Evolutionary conservation across 768 basidiomycete species (phyloP).

Genomic region (Fistulinella prunicolor): DNA sequence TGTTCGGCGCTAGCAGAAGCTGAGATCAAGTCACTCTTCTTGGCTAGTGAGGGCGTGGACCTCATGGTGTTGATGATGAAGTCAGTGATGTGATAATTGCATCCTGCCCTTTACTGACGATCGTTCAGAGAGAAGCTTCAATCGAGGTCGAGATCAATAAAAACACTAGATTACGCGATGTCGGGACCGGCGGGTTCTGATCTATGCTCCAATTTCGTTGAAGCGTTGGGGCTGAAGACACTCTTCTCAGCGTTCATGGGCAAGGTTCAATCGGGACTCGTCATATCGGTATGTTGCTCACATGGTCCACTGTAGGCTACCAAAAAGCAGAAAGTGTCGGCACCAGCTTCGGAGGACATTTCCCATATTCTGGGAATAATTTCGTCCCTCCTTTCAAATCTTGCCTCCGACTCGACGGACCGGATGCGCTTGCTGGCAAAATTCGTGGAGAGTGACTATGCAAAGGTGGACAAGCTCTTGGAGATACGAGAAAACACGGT

Average conservation of each 20-base stretch:
- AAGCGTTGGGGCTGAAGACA: slow-evolving; percentile 82
- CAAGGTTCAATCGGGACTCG: slow-evolving; percentile 54
- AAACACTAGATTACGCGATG: slow-evolving; percentile 88
- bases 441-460: slow-evolving; percentile 90
- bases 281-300: slow-evolving; percentile 7
- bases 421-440: slow-evolving; percentile 85
- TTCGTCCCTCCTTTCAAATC: slow-evolving; percentile 82
- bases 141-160: slow-evolving; percentile 81
- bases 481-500: slow-evolving; percentile 78
- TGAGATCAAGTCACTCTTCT: slow-evolving; percentile 74
- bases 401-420: slow-evolving; percentile 78
- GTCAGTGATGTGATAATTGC: slow-evolving; percentile 42
- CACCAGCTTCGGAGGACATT: slow-evolving; percentile 72
- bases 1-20: slow-evolving; percentile 84
- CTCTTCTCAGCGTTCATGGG: slow-evolving; percentile 93
- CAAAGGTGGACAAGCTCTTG: slow-evolving; percentile 90
- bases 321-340: slow-evolving; percentile 63
- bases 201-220: slow-evolving; percentile 82
- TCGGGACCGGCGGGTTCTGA: slow-evolving; percentile 67
- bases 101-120: slow-evolving; percentile 1
- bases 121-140: slow-evolving; percentile 71
- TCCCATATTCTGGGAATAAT: slow-evolving; percentile 87
- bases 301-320: slow-evolving; percentile 31
- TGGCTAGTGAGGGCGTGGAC: slow-evolving; percentile 91
- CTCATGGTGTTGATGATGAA: slow-evolving; percentile 99